Evolutionary conservation across 768 basidiomycete genomes (phyloP).

Genomic region (Xerocomus potaroensis): DNA sequence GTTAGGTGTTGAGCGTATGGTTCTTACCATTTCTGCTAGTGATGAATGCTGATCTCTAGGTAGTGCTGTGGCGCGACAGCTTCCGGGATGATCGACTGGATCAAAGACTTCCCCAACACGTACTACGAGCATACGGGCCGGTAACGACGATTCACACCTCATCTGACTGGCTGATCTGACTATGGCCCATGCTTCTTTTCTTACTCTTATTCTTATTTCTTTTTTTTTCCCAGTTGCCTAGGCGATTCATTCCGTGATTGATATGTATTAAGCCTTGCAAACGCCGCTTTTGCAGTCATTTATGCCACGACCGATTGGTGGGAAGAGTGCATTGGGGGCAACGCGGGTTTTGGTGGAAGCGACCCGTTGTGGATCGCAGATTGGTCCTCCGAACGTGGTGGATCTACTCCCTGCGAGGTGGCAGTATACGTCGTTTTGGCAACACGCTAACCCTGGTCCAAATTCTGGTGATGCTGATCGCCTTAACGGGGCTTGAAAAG

Average conservation of each 20-base stretch:
- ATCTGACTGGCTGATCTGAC: background rate
- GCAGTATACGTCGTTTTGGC: conserved; percentile 56
- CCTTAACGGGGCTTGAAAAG: conserved; percentile 50
- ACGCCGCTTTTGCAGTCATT: conserved; percentile 37
- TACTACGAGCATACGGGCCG: conserved; percentile 46
- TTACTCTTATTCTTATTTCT: no score
- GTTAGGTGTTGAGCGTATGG: conserved; percentile 58
- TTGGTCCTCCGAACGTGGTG: no score
- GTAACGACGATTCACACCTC: conserved; percentile 25
- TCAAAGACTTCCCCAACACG: conserved; percentile 57
- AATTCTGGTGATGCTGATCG: conserved; percentile 56
- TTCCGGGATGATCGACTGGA: conserved; percentile 59
- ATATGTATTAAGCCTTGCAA: background rate
- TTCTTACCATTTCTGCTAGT: background rate
- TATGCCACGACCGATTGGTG: conserved; percentile 69
- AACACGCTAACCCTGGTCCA: conserved; percentile 50
- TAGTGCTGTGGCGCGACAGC: conserved; percentile 57
- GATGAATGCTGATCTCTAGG: background rate
- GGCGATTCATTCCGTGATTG: conserved; percentile 24
- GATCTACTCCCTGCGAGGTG: no score
- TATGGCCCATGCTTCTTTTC: no score
- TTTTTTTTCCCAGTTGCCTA: conserved; percentile 34
- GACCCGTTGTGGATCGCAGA: conserved; percentile 63
- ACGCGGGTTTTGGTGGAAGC: conserved; percentile 41
- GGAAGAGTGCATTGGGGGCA: conserved; percentile 61